Conservation (phyloP, 1,139 yeast species). For the Pichia sp. region DNA sequence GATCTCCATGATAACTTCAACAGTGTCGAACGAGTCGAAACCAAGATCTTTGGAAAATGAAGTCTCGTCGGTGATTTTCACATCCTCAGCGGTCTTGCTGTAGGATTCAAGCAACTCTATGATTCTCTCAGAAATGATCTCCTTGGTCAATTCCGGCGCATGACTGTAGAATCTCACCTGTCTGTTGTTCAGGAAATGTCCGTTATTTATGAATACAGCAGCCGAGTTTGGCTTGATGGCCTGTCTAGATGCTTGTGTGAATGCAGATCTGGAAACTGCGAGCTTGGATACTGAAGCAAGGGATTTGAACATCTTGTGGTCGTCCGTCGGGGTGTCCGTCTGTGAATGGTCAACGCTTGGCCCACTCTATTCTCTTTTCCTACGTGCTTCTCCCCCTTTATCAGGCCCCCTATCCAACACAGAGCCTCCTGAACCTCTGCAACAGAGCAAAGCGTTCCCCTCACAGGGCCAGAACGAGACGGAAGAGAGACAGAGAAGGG, state of each 20-base stretch:
- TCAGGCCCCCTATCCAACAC: not conserved
- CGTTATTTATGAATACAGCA: slow-evolving; percentile 4
- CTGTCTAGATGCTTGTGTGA: slow-evolving; percentile 5
- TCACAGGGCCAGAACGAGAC: not conserved
- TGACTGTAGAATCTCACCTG: slow-evolving; percentile 50
- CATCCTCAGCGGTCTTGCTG: slow-evolving; percentile 53
- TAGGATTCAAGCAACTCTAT: slow-evolving; percentile 75
- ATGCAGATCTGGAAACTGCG: slow-evolving; percentile 9
- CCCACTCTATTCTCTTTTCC: not conserved
- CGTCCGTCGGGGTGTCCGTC: not conserved
- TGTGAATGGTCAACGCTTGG: not conserved
- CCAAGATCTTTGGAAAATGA: slow-evolving; percentile 74
- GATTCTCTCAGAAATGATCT: slow-evolving; percentile 69
- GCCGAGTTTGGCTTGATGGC: not conserved
- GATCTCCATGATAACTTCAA: slow-evolving; percentile 84
- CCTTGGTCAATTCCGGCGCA: slow-evolving; percentile 63
- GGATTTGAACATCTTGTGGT: slow-evolving; percentile 14
- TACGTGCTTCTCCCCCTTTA: not conserved
- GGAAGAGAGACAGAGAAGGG: not conserved
- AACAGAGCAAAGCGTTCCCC: slow-evolving; percentile 1
- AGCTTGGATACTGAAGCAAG: slow-evolving; percentile 8
- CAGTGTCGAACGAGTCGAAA: slow-evolving; percentile 81
- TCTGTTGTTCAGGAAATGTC: slow-evolving; percentile 1
- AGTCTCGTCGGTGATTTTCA: slow-evolving; percentile 53
- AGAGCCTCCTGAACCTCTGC: not conserved